phyloP scores from a whole-genome alignment of 768 basidiomycete species.

The Naganishia randhawae region DNA sequence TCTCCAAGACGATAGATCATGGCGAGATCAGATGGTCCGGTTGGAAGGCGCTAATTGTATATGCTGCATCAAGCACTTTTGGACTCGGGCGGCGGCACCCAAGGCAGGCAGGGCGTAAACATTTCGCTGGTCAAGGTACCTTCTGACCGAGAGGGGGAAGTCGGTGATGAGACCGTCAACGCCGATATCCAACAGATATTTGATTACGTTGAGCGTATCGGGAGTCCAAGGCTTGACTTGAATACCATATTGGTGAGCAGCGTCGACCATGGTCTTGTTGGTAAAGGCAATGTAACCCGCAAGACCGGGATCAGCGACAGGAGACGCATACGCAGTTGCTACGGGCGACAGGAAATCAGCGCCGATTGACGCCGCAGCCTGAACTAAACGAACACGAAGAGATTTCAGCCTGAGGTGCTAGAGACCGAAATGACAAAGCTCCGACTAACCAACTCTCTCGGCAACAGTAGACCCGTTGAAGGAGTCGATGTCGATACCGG shows the following conservation, averaged over 20 bases:
- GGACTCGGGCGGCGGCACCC: slow-evolving; percentile 61
- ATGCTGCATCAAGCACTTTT: slow-evolving; percentile 62
- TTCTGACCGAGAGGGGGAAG: slow-evolving; percentile 62
- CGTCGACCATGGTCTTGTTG: slow-evolving; percentile 65
- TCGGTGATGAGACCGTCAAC: slow-evolving; percentile 78
- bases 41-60: slow-evolving; percentile 34
- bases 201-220: slow-evolving; percentile 61
- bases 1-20: background rate
- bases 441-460: slow-evolving; percentile 53
- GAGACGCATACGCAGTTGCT: slow-evolving; percentile 54
- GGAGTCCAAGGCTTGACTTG: slow-evolving; percentile 71
- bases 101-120: slow-evolving; percentile 57
- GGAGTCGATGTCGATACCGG: slow-evolving; percentile 61
- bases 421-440: too few species aligned
- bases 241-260: slow-evolving; percentile 64
- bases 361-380: slow-evolving; percentile 64
- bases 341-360: slow-evolving; percentile 67
- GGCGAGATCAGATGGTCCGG: slow-evolving; percentile 20
- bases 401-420: background rate
- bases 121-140: slow-evolving; percentile 59
- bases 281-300: slow-evolving; percentile 60
- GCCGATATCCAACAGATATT: slow-evolving; percentile 61
- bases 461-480: slow-evolving; percentile 63
- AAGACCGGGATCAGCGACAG: slow-evolving; percentile 53
- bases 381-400: slow-evolving; percentile 48